Evolutionary conservation across 1,284 basidiomycete species (phyloP).

Genomic region (Phlebopus sp.): DNA sequence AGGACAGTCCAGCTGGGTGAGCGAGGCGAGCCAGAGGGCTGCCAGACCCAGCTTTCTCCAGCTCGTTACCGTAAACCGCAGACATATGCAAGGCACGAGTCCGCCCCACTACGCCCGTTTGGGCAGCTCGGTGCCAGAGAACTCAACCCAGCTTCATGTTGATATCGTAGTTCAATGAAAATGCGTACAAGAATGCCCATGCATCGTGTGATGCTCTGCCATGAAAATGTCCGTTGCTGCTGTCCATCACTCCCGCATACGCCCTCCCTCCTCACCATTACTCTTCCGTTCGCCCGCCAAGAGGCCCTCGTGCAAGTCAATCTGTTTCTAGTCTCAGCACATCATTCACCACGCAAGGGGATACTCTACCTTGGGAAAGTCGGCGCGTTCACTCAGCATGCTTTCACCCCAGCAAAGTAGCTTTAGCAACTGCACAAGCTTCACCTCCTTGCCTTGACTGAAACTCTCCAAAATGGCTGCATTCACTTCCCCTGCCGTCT

Average conservation of each 20-base stretch:
- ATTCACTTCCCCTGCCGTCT: slow-evolving; percentile 93
- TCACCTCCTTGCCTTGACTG: slow-evolving; percentile 90
- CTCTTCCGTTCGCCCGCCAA: slow-evolving; percentile 12
- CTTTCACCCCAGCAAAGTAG: slow-evolving; percentile 88
- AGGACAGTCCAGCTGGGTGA: too few species aligned
- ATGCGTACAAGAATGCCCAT: not conserved
- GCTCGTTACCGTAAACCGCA: too few species aligned
- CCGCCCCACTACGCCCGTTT: too few species aligned
- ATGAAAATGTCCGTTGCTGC: not conserved
- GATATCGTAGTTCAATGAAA: not conserved
- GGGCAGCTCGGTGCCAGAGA: too few species aligned
- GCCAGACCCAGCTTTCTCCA: too few species aligned
- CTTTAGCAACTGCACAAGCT: slow-evolving; percentile 82
- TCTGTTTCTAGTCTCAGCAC: slow-evolving; percentile 20
- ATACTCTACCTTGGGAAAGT: slow-evolving; percentile 66
- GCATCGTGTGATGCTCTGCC: not conserved
- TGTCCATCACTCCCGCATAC: slow-evolving; percentile 25
- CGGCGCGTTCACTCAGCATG: slow-evolving; percentile 70
- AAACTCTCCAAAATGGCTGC: slow-evolving; percentile 90
- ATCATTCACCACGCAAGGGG: slow-evolving; percentile 8
- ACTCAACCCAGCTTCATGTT: too few species aligned
- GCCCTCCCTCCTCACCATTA: too few species aligned
- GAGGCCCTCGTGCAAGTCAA: slow-evolving; percentile 32
- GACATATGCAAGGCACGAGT: too few species aligned
- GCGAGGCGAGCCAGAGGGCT: too few species aligned